Conservation (phyloP, 805 yeast genomes). For the Spathaspora sp. region DNA sequence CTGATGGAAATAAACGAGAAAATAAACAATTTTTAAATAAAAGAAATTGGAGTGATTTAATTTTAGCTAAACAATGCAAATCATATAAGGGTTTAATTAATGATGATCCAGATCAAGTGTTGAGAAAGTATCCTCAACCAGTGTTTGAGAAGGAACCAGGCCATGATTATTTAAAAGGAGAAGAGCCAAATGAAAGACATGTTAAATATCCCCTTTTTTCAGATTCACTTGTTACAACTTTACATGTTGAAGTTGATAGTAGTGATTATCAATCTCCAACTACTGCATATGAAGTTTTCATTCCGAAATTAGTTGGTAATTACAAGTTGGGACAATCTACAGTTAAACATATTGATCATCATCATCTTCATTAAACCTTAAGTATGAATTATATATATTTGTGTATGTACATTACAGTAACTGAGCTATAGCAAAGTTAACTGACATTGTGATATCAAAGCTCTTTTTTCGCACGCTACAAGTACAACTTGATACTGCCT, state of each 20-base stretch:
- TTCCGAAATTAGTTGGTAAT: slow-evolving; percentile 54
- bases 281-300: slow-evolving; percentile 61
- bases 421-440: no score
- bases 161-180: slow-evolving; percentile 5
- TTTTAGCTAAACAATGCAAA: slow-evolving; percentile 42
- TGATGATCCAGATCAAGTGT: slow-evolving; percentile 9
- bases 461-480: no score
- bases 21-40: slow-evolving; percentile 58
- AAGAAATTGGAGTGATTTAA: slow-evolving; percentile 71
- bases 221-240: slow-evolving; percentile 60
- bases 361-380: not conserved
- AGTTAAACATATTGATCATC: slow-evolving; percentile 26
- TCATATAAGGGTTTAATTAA: slow-evolving; percentile 16
- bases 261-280: slow-evolving; percentile 48
- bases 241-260: slow-evolving; percentile 70
- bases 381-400: no score
- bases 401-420: not conserved
- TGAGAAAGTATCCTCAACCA: slow-evolving; percentile 42
- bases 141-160: slow-evolving; percentile 11
- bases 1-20: slow-evolving; percentile 45
- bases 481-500: no score
- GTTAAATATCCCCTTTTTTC: slow-evolving; percentile 52
- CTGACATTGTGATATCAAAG: no score
- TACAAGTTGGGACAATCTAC: slow-evolving; percentile 25
- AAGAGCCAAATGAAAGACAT: slow-evolving; percentile 24